Conservation (phyloP, 768 basidiomycete species). For the Cytidiella melzeri region DNA sequence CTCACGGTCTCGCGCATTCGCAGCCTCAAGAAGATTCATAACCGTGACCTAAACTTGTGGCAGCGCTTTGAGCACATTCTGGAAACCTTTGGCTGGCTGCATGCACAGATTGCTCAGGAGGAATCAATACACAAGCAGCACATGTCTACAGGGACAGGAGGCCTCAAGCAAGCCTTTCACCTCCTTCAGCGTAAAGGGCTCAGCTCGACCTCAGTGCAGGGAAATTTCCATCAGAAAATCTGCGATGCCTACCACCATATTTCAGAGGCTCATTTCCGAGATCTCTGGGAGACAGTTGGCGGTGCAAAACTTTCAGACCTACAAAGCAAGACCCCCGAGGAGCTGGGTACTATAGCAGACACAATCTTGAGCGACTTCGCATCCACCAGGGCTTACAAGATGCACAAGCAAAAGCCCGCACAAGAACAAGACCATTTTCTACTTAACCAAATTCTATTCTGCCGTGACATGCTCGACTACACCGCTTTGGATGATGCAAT, state of each 20-base stretch:
- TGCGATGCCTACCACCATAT: conserved; percentile 32
- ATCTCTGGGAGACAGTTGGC: conserved; percentile 25
- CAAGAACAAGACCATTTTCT: conserved; percentile 23
- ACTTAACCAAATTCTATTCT: conserved; percentile 28
- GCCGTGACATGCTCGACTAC: conserved; percentile 27
- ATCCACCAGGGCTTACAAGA: conserved; percentile 25
- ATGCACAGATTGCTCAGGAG: too few relatives aligned
- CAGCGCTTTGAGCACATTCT: conserved; percentile 33
- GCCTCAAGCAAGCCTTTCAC: conserved; percentile 18
- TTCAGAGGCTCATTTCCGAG: conserved; percentile 32
- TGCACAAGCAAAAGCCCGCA: conserved; percentile 8
- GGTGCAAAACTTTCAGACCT: conserved; percentile 24
- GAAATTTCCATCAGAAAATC: too few relatives aligned
- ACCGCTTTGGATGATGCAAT: conserved; percentile 31
- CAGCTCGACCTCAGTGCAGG: conserved; percentile 2
- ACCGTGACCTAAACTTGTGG: conserved; percentile 34
- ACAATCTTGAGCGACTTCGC: conserved; percentile 23
- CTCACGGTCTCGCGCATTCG: conserved; percentile 34
- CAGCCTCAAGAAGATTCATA: conserved; percentile 29
- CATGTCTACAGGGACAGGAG: conserved; percentile 23
- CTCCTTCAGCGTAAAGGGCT: conserved; percentile 20
- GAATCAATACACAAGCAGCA: conserved; percentile 38
- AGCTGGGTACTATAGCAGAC: conserved; percentile 24
- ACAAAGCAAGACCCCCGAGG: conserved; percentile 17
- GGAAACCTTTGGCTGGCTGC: conserved; percentile 34